These are phyloP conservation scores for Iris macrosiphon DNA, from an alignment of 106 monocot genomes.

Conservation along the genomic window DNA sequence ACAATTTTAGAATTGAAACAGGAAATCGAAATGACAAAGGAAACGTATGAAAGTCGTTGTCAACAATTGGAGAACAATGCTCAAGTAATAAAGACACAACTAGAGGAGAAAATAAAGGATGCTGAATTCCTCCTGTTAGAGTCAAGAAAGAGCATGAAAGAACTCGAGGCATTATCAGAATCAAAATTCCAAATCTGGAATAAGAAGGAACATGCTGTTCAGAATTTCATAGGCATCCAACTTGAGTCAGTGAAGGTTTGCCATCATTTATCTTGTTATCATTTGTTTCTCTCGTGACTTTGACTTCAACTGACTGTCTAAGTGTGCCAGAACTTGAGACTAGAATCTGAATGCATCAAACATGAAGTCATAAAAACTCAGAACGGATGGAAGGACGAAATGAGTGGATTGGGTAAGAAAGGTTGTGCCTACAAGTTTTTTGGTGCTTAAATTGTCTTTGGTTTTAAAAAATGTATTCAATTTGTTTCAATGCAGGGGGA, in stretches of 20 bases:
- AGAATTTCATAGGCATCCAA: constrained; percentile 52
- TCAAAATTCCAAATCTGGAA: constrained; percentile 59
- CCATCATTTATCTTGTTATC: background rate
- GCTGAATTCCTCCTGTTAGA: constrained; percentile 39
- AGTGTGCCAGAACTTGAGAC: constrained; percentile 45
- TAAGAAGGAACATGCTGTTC: constrained; percentile 46
- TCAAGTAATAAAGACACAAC: constrained; percentile 14
- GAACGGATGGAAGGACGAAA: constrained; percentile 55
- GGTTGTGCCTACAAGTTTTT: background rate
- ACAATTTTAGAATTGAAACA: constrained; percentile 55
- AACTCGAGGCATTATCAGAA: constrained; percentile 50
- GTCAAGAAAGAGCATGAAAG: constrained; percentile 48
- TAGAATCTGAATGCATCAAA: constrained; percentile 57
- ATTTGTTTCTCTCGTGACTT: constrained; percentile 9
- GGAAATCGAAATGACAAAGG: constrained; percentile 39
- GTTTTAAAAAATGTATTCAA: too few relatives aligned
- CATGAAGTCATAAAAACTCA: constrained; percentile 48
- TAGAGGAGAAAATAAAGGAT: constrained; percentile 49
- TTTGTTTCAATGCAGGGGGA: constrained; percentile 34
- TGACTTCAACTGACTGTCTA: background rate
- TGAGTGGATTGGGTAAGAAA: constrained; percentile 52
- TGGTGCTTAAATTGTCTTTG: background rate
- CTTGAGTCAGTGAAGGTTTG: constrained; percentile 61
- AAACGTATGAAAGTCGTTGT: constrained; percentile 34
- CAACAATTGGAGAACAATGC: constrained; percentile 43